Base-by-base conservation (phyloP, 305 asterid genomes). In the Rubia balearica region DNA sequence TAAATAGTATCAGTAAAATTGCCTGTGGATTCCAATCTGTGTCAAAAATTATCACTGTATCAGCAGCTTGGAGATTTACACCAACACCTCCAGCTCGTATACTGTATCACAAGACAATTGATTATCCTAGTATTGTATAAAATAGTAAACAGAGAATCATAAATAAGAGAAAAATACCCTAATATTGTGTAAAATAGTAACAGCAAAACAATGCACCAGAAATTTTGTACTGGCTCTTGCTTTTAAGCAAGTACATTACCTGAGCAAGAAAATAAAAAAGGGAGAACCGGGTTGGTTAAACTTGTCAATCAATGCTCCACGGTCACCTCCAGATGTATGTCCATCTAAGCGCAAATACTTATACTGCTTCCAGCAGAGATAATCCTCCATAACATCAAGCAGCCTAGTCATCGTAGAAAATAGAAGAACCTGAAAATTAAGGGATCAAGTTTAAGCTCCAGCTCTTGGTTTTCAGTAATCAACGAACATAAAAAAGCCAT, bases 41-140 rank as follows among this genome's bases (percentile, higher is more conserved):
- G 85, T 95, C 99, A 77, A 95, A 95, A 77, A 95, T 90, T 45
- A 95, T 95, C 79, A 95, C 99, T 67, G 99, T 95, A 83, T 95
- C 99, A 73, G 99, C 99, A 71, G 99, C 99, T 81, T 95, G 99
- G 76, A 92, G 98, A 87, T 95, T 92, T 70, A 92, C 98, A 59
- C 99, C 99, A 71, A 95, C 99, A 22, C 99, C 99, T 76, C 99
- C 99, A 77, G 99, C 99, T 74, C 99, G 99, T 76, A 95, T 95
- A 83, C 99, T 95, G 78, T 45, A 81, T 71, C 72, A 81, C 56
- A 77, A 60, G 62, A 42, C 63, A 55, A 76, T 57, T 61, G 75
- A 51, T 75, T 73, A 82, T 81, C 65, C 71, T 65, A 30, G 3
- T 30, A 30, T 30, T 30, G 3, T 48, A 1, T 57, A 36, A 38